These are phyloP conservation scores for Coemansia sp. DNA, from an alignment of 192 early-diverging fungal species.

Conservation along the genomic window DNA sequence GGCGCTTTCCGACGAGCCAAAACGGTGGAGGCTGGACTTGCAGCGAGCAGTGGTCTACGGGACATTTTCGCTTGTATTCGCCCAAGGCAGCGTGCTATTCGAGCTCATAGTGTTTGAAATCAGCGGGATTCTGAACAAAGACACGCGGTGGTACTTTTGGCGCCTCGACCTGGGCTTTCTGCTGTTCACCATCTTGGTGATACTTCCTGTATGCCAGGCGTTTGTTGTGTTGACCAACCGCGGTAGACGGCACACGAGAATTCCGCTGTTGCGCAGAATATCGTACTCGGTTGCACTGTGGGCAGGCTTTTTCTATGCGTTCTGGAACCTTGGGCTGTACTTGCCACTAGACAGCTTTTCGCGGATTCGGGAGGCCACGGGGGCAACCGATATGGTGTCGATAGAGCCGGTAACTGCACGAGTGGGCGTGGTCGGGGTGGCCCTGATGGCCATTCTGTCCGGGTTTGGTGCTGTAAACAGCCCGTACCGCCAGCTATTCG, in stretches of 20 bases:
- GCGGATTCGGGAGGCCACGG: conserved; percentile 41
- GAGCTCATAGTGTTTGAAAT: conserved; percentile 84
- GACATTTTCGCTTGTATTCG: conserved; percentile 74
- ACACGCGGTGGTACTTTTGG: conserved; percentile 75
- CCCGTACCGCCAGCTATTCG: conserved; percentile 80
- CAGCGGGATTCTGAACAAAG: conserved; percentile 62
- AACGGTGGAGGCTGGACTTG: conserved; percentile 37
- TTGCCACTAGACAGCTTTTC: conserved; percentile 58
- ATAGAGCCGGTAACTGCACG: conserved; percentile 77
- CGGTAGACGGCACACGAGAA: conserved; percentile 20
- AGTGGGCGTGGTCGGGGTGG: conserved; percentile 86
- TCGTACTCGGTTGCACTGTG: conserved; percentile 39
- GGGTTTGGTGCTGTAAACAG: conserved; percentile 93
- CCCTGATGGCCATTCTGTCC: conserved; percentile 87
- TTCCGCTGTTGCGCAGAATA: conserved; percentile 30
- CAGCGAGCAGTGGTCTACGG: conserved; percentile 64
- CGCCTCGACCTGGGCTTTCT: conserved; percentile 64
- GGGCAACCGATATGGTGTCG: conserved; percentile 43
- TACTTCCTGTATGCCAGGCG: conserved; percentile 78
- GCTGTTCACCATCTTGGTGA: conserved; percentile 63
- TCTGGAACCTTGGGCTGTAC: conserved; percentile 60
- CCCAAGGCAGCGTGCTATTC: conserved; percentile 74
- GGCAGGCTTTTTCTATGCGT: conserved; percentile 58
- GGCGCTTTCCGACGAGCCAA: background rate
- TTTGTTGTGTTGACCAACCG: conserved; percentile 57